Evolutionary conservation across 2,329 filamentous ascomycete genomes (phyloP), one percentile per base, ranked within the genome.

Genomic region (Cercospora zeae-maydis): DNA sequence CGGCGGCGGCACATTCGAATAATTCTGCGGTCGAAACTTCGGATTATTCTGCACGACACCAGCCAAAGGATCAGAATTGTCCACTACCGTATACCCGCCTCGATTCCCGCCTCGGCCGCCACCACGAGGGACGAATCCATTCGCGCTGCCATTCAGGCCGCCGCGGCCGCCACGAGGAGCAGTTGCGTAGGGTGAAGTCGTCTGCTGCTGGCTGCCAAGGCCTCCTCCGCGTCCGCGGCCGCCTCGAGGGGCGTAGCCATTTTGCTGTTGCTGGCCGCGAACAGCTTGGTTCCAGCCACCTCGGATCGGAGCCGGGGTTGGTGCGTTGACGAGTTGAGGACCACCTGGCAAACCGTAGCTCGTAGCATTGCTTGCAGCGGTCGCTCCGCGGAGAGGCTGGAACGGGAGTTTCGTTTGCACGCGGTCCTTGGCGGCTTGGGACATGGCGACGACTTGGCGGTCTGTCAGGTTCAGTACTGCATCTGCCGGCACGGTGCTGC

Each of bases 381-480:
- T 68, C 3, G 39, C 21, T n/a, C 69, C 66, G 24, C 69, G 62
- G 8, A 74, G 65, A 2, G 73, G 72, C 5, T 66, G 63, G 61
- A 66, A 69, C 6, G 69, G 64, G 55, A 67, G 65, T 49, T 64
- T 49, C 10, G 57, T 36, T 3, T 71, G 71, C 33, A 69, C 69
- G 14, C 72, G 69, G 5, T 67, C 70, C 57, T 69, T 72, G 14
- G 68, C 71, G 5, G 74, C 74, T 56, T 78, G 42, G 73, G 76
- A 68, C 78, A 84, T 83, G 64, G 79, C 88, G 45, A 96, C 81
- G 19, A 96, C 84, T 78, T 99, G 95, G 70, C 85, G 88, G 72
- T 93, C 83, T 1, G 88, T 88, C 61, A 96, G 81, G 78, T 99
- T 99, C 34, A 99, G 83, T 1, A 98, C 92, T 0, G 91, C 90